Conservation (phyloP, 352 stramenopile genomes). For the Pythium rhizo-oryzae region DNA sequence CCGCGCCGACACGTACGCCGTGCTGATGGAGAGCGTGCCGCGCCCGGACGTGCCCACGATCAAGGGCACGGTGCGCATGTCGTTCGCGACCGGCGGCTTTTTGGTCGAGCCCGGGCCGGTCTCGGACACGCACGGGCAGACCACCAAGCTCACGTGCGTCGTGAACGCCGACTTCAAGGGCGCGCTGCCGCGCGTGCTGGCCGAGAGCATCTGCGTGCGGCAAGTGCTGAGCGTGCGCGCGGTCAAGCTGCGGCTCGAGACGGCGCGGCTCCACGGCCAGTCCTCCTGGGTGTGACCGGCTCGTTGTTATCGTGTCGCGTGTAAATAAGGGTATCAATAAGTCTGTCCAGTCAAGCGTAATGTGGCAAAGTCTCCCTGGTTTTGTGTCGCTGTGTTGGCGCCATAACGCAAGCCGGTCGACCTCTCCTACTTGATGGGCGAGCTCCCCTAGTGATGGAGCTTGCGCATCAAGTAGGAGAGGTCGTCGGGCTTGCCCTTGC, state of each 20-base stretch:
- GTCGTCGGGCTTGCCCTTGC: conserved; percentile 55
- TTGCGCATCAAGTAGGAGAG: conserved; percentile 42
- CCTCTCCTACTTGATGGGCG: too few relatives aligned
- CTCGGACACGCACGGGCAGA: conserved; percentile 23
- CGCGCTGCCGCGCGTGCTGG: conserved; percentile 63
- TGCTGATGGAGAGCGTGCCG: conserved; percentile 71
- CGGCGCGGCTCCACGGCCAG: conserved; percentile 27
- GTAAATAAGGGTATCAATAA: too few relatives aligned
- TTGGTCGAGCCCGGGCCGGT: conserved; percentile 58
- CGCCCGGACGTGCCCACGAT: conserved; percentile 66
- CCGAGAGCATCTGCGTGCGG: conserved; percentile 76
- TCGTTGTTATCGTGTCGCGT: too few relatives aligned
- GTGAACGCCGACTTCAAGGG: conserved; percentile 39
- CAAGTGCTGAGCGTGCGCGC: conserved; percentile 68
- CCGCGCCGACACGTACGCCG: conserved; percentile 58
- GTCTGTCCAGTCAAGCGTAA: too few relatives aligned
- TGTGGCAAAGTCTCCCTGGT: background rate
- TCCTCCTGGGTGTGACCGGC: conserved; percentile 31
- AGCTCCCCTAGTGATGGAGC: conserved; percentile 6
- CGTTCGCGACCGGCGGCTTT: conserved; percentile 70
- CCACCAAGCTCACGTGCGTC: conserved; percentile 31
- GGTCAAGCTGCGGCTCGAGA: conserved; percentile 56
- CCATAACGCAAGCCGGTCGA: too few relatives aligned
- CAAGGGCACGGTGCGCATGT: conserved; percentile 73
- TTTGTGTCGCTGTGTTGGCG: too few relatives aligned